These are phyloP conservation scores for Pyrenophora graminea DNA, from an alignment of 2,329 filamentous ascomycete genomes.

Conservation along the genomic window DNA sequence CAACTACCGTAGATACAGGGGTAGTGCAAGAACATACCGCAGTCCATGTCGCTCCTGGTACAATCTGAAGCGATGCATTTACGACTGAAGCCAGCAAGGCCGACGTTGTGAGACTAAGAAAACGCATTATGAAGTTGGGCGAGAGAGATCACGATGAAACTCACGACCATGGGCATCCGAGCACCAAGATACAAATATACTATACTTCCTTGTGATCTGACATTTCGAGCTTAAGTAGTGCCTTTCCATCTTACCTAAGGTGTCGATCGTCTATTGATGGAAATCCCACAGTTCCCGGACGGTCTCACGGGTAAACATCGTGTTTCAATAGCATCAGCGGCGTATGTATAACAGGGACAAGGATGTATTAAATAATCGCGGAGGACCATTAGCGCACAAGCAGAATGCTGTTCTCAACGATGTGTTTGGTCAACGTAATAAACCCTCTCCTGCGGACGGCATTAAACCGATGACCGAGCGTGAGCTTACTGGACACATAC, in stretches of 20 bases:
- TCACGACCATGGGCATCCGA: not conserved
- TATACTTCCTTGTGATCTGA: no score
- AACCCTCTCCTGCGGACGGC: slow-evolving; percentile 6
- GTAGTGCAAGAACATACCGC: slow-evolving; percentile 25
- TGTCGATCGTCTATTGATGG: slow-evolving; percentile 13
- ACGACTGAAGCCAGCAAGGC: slow-evolving; percentile 25
- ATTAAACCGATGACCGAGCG: not conserved
- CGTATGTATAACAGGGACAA: slow-evolving; percentile 13
- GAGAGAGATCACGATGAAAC: not conserved
- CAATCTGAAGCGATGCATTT: slow-evolving; percentile 43
- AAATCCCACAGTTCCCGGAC: not conserved
- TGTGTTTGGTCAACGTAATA: slow-evolving; percentile 10
- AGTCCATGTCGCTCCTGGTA: slow-evolving; percentile 48
- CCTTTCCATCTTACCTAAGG: not conserved
- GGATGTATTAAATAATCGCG: slow-evolving; percentile 19
- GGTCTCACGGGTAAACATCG: slow-evolving; percentile 16
- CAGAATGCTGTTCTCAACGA: slow-evolving; percentile 7
- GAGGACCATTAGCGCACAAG: slow-evolving; percentile 18
- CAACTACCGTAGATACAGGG: not conserved
- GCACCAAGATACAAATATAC: not conserved
- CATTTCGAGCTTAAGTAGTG: not conserved
- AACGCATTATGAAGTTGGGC: slow-evolving; percentile 25
- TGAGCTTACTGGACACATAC: not conserved
- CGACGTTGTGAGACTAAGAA: slow-evolving; percentile 11
- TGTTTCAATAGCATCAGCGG: slow-evolving; percentile 8